A percentile compares a stretch with the other conserved stretches of the same genome.
Conservation (phyloP, 2,329 filamentous ascomycete species). For the Graphilbum fragrans region DNA sequence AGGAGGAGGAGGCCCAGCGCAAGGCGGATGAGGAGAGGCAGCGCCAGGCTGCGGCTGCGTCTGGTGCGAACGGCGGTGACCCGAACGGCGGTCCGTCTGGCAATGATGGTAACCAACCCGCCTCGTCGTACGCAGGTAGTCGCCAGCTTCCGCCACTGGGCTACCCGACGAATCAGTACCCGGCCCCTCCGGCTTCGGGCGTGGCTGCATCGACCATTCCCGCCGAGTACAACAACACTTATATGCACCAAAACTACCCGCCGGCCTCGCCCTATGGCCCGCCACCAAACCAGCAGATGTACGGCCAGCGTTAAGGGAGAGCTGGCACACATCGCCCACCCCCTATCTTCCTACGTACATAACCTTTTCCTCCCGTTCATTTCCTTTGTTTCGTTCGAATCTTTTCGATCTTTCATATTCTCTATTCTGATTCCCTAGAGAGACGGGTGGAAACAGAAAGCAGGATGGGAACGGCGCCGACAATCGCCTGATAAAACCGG, state of each 20-base stretch:
- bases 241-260: constrained; percentile 46
- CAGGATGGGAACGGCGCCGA: not conserved
- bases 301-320: constrained; percentile 31
- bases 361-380: too few relatives aligned
- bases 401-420: not conserved
- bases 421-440: not conserved
- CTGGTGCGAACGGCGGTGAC: constrained; percentile 37
- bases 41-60: constrained; percentile 35
- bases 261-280: constrained; percentile 47
- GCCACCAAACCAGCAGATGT: constrained; percentile 44
- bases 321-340: not conserved
- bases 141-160: constrained; percentile 66
- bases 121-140: constrained; percentile 43
- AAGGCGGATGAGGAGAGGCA: constrained; percentile 86
- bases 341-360: not conserved
- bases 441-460: not conserved
- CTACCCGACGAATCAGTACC: constrained; percentile 57
- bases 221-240: constrained; percentile 40
- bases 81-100: constrained; percentile 34
- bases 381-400: not conserved
- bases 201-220: constrained; percentile 42
- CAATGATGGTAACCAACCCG: constrained; percentile 39
- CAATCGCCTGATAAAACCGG: not conserved
- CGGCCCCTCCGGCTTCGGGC: constrained; percentile 43
- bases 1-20: constrained; percentile 86